These are phyloP conservation scores for Sporothrix brunneoviolacea DNA, from an alignment of 2,329 filamentous ascomycete genomes.

Conservation along the genomic window DNA sequence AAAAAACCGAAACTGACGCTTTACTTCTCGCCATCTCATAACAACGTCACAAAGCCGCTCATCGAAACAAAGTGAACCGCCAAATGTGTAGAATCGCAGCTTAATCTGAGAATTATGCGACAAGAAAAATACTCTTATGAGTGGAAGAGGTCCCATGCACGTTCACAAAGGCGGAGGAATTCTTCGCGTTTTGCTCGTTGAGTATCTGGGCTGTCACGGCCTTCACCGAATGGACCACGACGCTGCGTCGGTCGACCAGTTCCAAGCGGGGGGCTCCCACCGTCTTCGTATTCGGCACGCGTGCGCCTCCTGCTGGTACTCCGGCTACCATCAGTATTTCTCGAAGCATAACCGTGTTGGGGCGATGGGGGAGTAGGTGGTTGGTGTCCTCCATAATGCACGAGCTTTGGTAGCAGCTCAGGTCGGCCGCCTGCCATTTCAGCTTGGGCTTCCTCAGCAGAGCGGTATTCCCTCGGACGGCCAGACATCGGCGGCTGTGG, in stretches of 20 bases:
- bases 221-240: constrained; percentile 70
- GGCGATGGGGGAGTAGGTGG: constrained; percentile 87
- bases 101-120: too few species aligned
- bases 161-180: constrained; percentile 77
- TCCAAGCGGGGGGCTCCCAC: constrained; percentile 76
- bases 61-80: background rate
- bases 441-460: constrained; percentile 90
- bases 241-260: constrained; percentile 58
- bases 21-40: too few species aligned
- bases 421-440: constrained; percentile 86
- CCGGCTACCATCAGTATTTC: constrained; percentile 41
- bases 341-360: constrained; percentile 42
- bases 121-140: constrained; percentile 46
- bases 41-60: background rate
- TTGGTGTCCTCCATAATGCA: constrained; percentile 92
- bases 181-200: constrained; percentile 85
- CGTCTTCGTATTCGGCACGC: constrained; percentile 90
- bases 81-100: background rate
- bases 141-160: constrained; percentile 96
- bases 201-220: constrained; percentile 75
- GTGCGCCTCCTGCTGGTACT: constrained; percentile 66
- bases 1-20: too few species aligned
- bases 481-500: constrained; percentile 48
- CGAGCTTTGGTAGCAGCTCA: constrained; percentile 84
- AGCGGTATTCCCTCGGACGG: constrained; percentile 81